Evolutionary conservation across 805 yeast genomes (phyloP), one percentile per base, ranked within the genome.

Genomic region (Starmerella apicola): DNA sequence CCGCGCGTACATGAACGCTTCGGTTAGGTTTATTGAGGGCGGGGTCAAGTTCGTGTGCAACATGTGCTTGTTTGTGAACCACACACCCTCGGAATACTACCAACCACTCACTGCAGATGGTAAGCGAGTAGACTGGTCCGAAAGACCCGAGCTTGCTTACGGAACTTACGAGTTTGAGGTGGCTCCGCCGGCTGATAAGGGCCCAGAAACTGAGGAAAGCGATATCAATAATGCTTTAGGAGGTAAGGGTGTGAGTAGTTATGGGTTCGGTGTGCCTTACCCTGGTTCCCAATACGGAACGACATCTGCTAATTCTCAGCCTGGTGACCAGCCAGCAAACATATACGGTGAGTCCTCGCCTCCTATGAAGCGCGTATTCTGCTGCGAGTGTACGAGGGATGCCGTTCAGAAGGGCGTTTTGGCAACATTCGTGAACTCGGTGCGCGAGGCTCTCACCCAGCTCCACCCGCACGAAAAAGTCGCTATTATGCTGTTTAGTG

Each of bases 91-190:
- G 8, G 85, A 78, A 27, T 85, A 84, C 52, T 63, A 63, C 40
- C 66, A 81, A 26, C 74, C 78, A 24, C 57, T 79, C 6, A 84
- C 78, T 51, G 62, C 67, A 3, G 65, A 70, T 19, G 80, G 78
- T 18, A 66, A 71, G 38, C 67, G 94, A 50, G 59, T 71, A 8
- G 94, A 83, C 60, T 66, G 71, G 48, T 62, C 60, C 26, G 62
- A 64, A 32, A 68, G 85, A 36, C 86, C 94, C 0, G 97, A 88
- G 53, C 65, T 88, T 36, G 74, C 71, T 45, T 70, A 66, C 33
- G 96, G 97, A 13, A 81, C 85, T 10, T 85, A 83, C 46, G 99
- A 91, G 51, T 72, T 82, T 45, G 57, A 76, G 5, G 95, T 83
- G 3, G 94, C 95, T 9, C 36, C 44, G 16, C 36, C 41, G 26